phyloP scores from a whole-genome alignment of 2,329 filamentous ascomycete species.

The Sporothrix luriei region DNA sequence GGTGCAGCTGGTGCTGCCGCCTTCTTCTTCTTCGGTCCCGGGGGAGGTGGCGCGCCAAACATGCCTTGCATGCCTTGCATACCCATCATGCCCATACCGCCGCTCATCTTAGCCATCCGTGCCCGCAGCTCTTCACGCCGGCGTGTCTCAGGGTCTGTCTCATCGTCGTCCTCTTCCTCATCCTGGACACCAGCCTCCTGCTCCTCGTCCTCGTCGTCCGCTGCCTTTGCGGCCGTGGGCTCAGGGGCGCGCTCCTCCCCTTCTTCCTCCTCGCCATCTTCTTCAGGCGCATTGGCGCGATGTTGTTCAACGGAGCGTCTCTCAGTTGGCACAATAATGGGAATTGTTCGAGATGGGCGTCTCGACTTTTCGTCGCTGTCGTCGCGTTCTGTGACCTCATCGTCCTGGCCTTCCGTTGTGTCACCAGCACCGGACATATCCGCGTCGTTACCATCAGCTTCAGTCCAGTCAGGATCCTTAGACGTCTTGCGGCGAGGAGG shows the following conservation, averaged over 20 bases:
- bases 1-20: conserved; percentile 45
- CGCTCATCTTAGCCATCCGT: conserved; percentile 98
- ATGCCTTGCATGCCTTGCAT: conserved; percentile 83
- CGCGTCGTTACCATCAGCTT: conserved; percentile 64
- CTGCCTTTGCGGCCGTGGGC: conserved; percentile 14
- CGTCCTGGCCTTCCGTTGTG: conserved; percentile 62
- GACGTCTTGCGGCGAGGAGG: conserved; percentile 58
- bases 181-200: conserved; percentile 63
- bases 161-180: conserved; percentile 82
- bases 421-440: conserved; percentile 67
- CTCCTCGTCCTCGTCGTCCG: conserved; percentile 40
- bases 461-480: conserved; percentile 47
- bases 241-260: conserved; percentile 43
- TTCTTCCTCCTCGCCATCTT: conserved; percentile 40
- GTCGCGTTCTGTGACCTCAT: conserved; percentile 69
- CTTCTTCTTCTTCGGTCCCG: conserved; percentile 62
- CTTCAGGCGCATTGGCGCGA: conserved; percentile 24
- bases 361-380: conserved; percentile 67
- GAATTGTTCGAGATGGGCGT: conserved; percentile 34
- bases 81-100: conserved; percentile 93
- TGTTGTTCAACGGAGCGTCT: conserved; percentile 24
- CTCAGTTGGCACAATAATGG: conserved; percentile 30
- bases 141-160: conserved; percentile 82
- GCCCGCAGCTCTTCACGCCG: conserved; percentile 87
- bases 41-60: conserved; percentile 66